A percentile compares a stretch with the other conserved stretches of the same genome.
Conservation (phyloP, 305 asterid genomes). For the Ruellia speciosa region DNA sequence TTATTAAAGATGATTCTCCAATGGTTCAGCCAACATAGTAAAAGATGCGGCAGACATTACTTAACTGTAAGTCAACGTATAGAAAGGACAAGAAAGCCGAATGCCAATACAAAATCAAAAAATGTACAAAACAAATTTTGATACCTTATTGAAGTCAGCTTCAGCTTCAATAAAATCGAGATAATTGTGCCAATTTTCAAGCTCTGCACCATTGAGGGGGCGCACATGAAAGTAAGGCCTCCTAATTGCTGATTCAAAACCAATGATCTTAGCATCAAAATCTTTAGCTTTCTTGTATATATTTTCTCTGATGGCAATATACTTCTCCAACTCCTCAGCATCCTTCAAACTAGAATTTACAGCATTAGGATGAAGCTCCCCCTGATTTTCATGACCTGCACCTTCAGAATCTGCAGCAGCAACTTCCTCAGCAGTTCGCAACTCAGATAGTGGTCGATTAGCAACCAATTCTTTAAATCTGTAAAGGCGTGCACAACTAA, state of each 20-base stretch:
- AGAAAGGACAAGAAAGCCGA: conserved; percentile 75
- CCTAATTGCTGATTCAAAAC: conserved; percentile 88
- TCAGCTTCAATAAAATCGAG: conserved; percentile 83
- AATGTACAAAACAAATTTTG: conserved; percentile 27
- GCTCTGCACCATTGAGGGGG: conserved; percentile 81
- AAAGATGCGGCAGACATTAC: conserved; percentile 77
- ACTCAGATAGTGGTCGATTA: conserved; percentile 73
- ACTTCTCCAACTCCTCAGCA: conserved; percentile 97
- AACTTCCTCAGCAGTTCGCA: conserved; percentile 82
- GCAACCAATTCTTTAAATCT: conserved; percentile 97
- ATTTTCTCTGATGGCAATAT: conserved; percentile 86
- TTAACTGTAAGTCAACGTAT: conserved; percentile 81
- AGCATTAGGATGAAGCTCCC: conserved; percentile 47
- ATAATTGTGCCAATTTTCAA: conserved; percentile 94
- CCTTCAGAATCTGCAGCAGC: conserved; percentile 47
- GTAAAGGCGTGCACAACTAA: conserved; percentile 22
- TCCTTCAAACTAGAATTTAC: conserved; percentile 61
- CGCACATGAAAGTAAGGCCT: conserved; percentile 99
- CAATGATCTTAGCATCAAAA: conserved; percentile 77
- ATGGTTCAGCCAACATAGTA: conserved; percentile 11
- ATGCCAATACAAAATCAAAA: conserved; percentile 31
- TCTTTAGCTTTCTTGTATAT: conserved; percentile 85
- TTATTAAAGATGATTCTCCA: conserved; percentile 91
- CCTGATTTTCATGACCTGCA: conserved; percentile 49
- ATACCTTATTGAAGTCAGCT: conserved; percentile 88